Evolutionary conservation across 2,329 filamentous ascomycete genomes (phyloP), one percentile per base, ranked within the genome.

Genomic region (Saccharata proteae): DNA sequence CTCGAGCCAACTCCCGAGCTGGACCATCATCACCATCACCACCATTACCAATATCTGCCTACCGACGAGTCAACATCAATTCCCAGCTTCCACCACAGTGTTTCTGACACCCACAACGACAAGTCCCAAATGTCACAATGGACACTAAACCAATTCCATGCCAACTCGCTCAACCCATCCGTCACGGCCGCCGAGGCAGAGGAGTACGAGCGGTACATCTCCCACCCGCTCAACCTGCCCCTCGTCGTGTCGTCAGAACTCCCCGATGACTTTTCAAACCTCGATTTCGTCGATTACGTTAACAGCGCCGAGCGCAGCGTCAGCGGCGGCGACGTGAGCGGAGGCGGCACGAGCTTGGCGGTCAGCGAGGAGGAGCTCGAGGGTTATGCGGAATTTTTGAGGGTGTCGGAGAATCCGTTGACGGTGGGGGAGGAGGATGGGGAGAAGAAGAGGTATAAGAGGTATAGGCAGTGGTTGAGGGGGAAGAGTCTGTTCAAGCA

Each of bases 401-500:
- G 69, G 25, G 72, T 90, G 9, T 74, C 71, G 4, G 80, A 90
- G 38, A 83, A 93, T 45, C 83, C 84, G 12, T 60, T 98, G 31
- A 92, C 83, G 3, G 88, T 96, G 10, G 77, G 76, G 1, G 78
- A 86, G 26, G 86, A 92, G 47, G 90, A 96, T 54, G 69, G 76
- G 26, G 69, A 71, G 23, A 96, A 93, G 69, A 94, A 96, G 67
- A 68, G 90, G 44, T 98, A 98, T 57, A 96, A 93, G 59, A 82
- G 86, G 7, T 98, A 98, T 58, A 65, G 78, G 47, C 92, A 94
- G 58, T 98, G 90, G 88, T 64, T 98, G 49, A 71, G 77, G 39
- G 88, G 88, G 12, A 96, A 94, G 63, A 93, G 84, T 46, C 69
- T 96, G 47, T 96, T 96, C 55, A 96, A 96, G 59, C 86, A 94